Base-by-base conservation (phyloP, 345 rosid genomes). In the Syzygium aqueum region DNA sequence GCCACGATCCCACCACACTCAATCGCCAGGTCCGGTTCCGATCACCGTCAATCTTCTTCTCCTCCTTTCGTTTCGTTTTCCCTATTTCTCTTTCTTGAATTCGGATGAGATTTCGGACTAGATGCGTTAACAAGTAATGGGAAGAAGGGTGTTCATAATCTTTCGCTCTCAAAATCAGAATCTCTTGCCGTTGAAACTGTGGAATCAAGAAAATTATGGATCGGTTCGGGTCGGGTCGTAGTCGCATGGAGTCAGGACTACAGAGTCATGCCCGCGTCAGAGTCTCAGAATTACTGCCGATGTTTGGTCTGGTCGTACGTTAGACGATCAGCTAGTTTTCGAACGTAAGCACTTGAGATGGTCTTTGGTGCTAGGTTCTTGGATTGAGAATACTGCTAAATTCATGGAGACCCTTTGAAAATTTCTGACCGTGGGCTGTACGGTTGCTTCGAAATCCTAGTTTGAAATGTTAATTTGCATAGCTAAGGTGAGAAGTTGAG, bases 1-100 rank as follows among this genome's bases (percentile, higher is more conserved):
- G 94, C 56, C 97, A 95, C 51, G 95, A 97, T 90, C 99, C 99
- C 8, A 94, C 98, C 67, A 89, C 97, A 84, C 91, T 92, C 91
- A 96, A 96, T 86, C 99, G 96, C 85, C 98, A 95, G 97, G 96
- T 95, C 59, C 22, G 12, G 50, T 28, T 9, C 28, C 25, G n/a
- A 19, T 16, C 78, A 2, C 21, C 7, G 11, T 43, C 33, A 0
- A 21, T 43, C 51, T 57, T 27, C 85, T 15, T 15, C 8, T 16
- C 53, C 25, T 52, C 43, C 65, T 21, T 19, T 51, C 57, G 49
- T 5, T 16, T 49, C 46, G 46, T 53, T 49, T 51, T 23, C 61
- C 23, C 7, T n/a, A 85, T 80, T 67, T 53, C 53, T 53, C 85
- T 80, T 86, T 15, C 3, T 27, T 86, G 28, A 73, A 33, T 33